Evolutionary conservation across 768 basidiomycete genomes (phyloP).

Genomic region (Mycena vulgaris): DNA sequence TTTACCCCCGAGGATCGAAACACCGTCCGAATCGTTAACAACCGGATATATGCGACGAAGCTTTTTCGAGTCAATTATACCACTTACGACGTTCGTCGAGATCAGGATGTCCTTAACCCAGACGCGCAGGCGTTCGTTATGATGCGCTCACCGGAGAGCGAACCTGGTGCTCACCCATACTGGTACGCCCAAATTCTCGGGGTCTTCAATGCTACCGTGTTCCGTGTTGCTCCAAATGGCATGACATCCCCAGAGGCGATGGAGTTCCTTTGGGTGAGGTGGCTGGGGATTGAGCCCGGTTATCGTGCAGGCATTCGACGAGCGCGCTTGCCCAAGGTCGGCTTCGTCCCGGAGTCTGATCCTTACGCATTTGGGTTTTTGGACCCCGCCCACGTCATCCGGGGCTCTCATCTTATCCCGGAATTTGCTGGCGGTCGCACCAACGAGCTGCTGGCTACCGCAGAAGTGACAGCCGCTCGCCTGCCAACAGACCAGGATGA

Average conservation of each 20-base stretch:
- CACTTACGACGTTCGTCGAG: slow-evolving; percentile 52
- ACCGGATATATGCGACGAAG: slow-evolving; percentile 47
- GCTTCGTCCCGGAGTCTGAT: slow-evolving; percentile 44
- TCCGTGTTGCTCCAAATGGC: slow-evolving; percentile 31
- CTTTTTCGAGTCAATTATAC: slow-evolving; percentile 53
- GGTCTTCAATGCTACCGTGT: slow-evolving; percentile 41
- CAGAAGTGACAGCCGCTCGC: slow-evolving; percentile 32
- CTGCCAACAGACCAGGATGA: slow-evolving; percentile 41
- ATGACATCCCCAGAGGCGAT: background rate
- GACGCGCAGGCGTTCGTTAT: slow-evolving; percentile 44
- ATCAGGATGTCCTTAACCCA: slow-evolving; percentile 52
- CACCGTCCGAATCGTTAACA: slow-evolving; percentile 35
- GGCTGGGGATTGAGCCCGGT: slow-evolving; percentile 38
- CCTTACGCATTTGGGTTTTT: slow-evolving; percentile 55
- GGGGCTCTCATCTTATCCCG: slow-evolving; percentile 54
- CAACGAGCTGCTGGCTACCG: slow-evolving; percentile 26
- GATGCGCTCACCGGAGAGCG: slow-evolving; percentile 32
- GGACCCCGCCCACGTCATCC: slow-evolving; percentile 52
- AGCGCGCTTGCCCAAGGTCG: slow-evolving; percentile 45
- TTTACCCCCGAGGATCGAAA: slow-evolving; percentile 43
- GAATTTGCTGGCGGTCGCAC: slow-evolving; percentile 42
- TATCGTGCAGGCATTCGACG: slow-evolving; percentile 35
- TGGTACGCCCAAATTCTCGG: slow-evolving; percentile 46
- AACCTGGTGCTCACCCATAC: slow-evolving; percentile 34
- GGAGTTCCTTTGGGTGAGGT: slow-evolving; percentile 49